phyloP scores from a whole-genome alignment of 495 filamentous ascomycete species.

The Lophiotrema nucula region DNA sequence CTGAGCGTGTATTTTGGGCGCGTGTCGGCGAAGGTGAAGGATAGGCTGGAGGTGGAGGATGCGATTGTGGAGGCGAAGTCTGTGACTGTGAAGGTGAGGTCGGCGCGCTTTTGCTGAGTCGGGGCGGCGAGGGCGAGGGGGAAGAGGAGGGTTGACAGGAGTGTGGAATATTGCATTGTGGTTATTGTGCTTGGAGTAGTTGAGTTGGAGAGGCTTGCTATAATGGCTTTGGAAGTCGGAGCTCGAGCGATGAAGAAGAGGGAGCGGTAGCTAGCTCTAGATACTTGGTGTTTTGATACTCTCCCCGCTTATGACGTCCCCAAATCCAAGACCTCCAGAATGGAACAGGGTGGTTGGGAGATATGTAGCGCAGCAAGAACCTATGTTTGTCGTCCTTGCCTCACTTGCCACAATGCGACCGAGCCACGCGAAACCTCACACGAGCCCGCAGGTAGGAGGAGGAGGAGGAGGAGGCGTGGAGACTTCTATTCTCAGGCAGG shows the following conservation, averaged over 20 bases:
- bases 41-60: not conserved
- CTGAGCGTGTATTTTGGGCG: not conserved
- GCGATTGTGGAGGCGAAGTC: not conserved
- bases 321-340: not conserved
- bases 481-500: not conserved
- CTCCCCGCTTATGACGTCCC: not conserved
- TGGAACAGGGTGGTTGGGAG: not conserved
- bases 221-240: not conserved
- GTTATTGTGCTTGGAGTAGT: not conserved
- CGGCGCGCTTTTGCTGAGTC: not conserved
- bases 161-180: not conserved
- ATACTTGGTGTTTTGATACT: not conserved
- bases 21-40: constrained; percentile 8
- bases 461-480: not conserved
- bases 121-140: not conserved
- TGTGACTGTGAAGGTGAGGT: not conserved
- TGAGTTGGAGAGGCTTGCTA: not conserved
- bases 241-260: not conserved
- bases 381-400: not conserved
- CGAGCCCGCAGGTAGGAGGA: not conserved
- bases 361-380: not conserved
- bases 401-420: not conserved
- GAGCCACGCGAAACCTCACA: not conserved
- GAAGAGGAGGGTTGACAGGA: not conserved
- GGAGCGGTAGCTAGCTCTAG: not conserved